Evolutionary conservation across 352 stramenopile species (phyloP).

Genomic region (Elongisporangium anandrum): DNA sequence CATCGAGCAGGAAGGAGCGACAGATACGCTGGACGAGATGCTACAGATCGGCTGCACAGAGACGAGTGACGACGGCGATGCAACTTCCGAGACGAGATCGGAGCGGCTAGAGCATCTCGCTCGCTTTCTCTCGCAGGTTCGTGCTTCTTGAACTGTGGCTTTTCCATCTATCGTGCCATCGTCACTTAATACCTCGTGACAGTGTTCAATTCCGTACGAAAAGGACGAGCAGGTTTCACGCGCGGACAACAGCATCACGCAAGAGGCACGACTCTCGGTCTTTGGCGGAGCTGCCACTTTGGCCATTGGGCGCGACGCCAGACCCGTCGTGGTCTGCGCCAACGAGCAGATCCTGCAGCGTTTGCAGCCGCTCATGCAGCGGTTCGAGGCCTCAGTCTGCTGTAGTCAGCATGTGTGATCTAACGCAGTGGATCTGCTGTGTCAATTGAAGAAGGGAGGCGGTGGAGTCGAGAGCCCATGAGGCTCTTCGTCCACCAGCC

Average conservation of each 20-base stretch:
- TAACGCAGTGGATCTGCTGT: neutral
- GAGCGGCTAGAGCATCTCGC: constrained; percentile 4
- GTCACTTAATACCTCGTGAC: constrained; percentile 5
- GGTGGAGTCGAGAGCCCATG: constrained; percentile 28
- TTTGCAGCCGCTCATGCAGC: constrained; percentile 29
- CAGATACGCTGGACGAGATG: constrained; percentile 14
- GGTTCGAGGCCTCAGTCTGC: constrained; percentile 11
- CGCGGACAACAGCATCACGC: neutral
- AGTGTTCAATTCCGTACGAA: constrained; percentile 5
- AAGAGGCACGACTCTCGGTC: constrained; percentile 12
- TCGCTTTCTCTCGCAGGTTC: constrained; percentile 19
- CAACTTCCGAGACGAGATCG: constrained; percentile 4
- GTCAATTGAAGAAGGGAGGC: neutral
- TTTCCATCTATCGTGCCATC: neutral
- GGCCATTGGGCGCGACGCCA: constrained; percentile 3
- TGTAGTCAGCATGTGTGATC: too few species aligned
- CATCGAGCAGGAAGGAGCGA: constrained; percentile 7
- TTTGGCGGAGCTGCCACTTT: constrained; percentile 50
- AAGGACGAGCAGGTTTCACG: neutral
- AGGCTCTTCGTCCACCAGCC: constrained; percentile 24
- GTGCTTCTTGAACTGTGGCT: neutral
- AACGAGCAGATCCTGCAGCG: constrained; percentile 50
- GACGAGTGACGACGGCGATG: constrained; percentile 1
- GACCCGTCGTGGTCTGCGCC: constrained; percentile 16
- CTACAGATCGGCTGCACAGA: neutral